A percentile compares a stretch with the other conserved stretches of the same genome.
These are phyloP conservation scores for Anthracocystis setariae DNA, from an alignment of 1,284 basidiomycete genomes.

Conservation along the genomic window DNA sequence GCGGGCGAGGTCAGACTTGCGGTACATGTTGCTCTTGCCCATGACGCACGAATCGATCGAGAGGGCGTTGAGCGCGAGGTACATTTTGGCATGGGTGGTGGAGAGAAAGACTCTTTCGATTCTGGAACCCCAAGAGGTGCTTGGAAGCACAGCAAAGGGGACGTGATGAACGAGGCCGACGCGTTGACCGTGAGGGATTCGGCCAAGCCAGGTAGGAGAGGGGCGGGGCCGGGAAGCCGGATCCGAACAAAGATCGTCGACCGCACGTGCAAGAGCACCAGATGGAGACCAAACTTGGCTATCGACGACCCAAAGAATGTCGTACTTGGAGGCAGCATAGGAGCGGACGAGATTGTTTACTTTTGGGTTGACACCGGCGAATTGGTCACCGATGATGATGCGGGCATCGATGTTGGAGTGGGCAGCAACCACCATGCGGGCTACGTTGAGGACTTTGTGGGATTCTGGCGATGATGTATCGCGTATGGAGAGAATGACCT, in stretches of 20 bases:
- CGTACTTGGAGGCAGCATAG: conserved; percentile 80
- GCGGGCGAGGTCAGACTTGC: conserved; percentile 83
- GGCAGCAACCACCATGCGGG: conserved; percentile 49
- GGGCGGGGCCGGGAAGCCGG: conserved; percentile 69
- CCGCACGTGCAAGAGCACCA: conserved; percentile 84
- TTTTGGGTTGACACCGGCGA: conserved; percentile 92
- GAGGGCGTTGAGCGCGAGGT: conserved; percentile 87
- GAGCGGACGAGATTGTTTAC: conserved; percentile 93
- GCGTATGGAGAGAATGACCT: conserved; percentile 62
- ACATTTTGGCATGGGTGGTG: conserved; percentile 99
- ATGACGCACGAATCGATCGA: conserved; percentile 94
- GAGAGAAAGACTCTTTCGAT: conserved; percentile 95
- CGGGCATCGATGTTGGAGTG: conserved; percentile 56
- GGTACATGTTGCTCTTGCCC: conserved; percentile 95
- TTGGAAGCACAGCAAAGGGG: conserved; percentile 81
- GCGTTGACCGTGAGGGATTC: conserved; percentile 43
- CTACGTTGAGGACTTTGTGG: conserved; percentile 60
- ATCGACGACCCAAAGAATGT: conserved; percentile 96
- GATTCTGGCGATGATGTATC: conserved; percentile 37
- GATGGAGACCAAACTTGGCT: conserved; percentile 85
- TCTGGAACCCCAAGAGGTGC: conserved; percentile 74
- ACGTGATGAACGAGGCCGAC: conserved; percentile 95
- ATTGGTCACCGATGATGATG: conserved; percentile 67
- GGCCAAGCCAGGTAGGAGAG: conserved; percentile 48
- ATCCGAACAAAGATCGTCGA: conserved; percentile 84